A percentile compares a stretch with the other conserved stretches of the same genome.
Conservation (phyloP, 2,329 filamentous ascomycete species). For the Arthroderma sp. region DNA sequence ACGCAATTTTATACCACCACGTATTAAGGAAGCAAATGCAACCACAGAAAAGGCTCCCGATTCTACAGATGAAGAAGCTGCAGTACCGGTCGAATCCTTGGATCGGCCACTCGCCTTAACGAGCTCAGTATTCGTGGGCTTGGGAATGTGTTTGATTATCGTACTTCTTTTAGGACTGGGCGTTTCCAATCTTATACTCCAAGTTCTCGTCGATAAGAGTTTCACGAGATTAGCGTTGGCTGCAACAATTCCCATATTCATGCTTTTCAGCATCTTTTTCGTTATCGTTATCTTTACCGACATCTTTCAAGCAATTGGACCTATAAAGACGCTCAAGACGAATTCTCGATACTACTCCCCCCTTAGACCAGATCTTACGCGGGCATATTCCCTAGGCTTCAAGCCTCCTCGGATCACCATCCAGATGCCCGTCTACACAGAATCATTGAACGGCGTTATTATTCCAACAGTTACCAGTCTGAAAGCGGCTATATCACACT, state of each 20-base stretch:
- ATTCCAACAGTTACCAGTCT: conserved; percentile 43
- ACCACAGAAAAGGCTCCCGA: not conserved
- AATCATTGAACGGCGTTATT: conserved; percentile 59
- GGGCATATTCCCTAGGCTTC: conserved; percentile 11
- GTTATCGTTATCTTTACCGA: conserved; percentile 36
- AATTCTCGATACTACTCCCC: conserved; percentile 36
- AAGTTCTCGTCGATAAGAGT: conserved; percentile 28
- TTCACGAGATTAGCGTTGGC: conserved; percentile 16
- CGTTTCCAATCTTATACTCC: conserved; percentile 26
- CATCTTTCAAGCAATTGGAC: conserved; percentile 40
- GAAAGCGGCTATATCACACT: conserved; percentile 45
- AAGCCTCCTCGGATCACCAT: conserved; percentile 45
- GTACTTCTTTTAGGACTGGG: conserved; percentile 28
- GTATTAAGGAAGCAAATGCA: conserved; percentile 14
- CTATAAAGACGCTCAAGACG: conserved; percentile 30
- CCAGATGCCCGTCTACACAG: conserved; percentile 81
- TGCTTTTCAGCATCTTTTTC: conserved; percentile 35
- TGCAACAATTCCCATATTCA: conserved; percentile 25
- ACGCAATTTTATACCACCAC: conserved; percentile 13
- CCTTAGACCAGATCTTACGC: conserved; percentile 10
- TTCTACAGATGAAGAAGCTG: conserved; percentile 11
- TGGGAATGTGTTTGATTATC: conserved; percentile 26
- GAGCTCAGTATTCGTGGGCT: conserved; percentile 28
- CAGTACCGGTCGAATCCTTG: conserved; percentile 26
- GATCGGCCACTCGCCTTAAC: conserved; percentile 27